phyloP scores from a whole-genome alignment of 1,284 basidiomycete species.

The Pterula multifida region DNA sequence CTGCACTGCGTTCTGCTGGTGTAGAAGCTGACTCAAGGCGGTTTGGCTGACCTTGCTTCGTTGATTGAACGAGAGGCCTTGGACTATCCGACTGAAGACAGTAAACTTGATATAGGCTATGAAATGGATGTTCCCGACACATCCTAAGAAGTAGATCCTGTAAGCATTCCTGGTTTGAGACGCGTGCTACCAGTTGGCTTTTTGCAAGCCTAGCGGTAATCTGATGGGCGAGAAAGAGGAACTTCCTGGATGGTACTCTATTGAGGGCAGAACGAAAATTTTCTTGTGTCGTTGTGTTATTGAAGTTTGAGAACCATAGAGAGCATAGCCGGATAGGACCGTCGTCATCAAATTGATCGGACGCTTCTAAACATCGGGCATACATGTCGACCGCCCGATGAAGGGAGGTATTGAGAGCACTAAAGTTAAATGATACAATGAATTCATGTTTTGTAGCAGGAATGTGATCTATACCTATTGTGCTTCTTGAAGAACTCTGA shows the following conservation, averaged over 20 bases:
- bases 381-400: slow-evolving; percentile 75
- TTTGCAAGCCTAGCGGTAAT: slow-evolving; percentile 75
- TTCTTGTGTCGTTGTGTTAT: slow-evolving; percentile 40
- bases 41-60: slow-evolving; percentile 27
- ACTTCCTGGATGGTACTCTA: slow-evolving; percentile 78
- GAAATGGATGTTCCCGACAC: slow-evolving; percentile 88
- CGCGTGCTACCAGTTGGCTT: slow-evolving; percentile 15
- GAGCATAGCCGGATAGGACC: slow-evolving; percentile 76
- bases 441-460: neutral
- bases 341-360: slow-evolving; percentile 68
- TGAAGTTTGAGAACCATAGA: slow-evolving; percentile 85
- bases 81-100: slow-evolving; percentile 30
- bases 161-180: slow-evolving; percentile 51
- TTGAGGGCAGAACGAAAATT: slow-evolving; percentile 39
- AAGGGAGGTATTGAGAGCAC: slow-evolving; percentile 56
- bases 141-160: slow-evolving; percentile 63
- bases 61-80: slow-evolving; percentile 8
- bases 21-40: slow-evolving; percentile 26
- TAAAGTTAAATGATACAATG: slow-evolving; percentile 27
- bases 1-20: slow-evolving; percentile 47
- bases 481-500: slow-evolving; percentile 40
- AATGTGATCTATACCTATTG: neutral
- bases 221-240: slow-evolving; percentile 86
- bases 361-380: slow-evolving; percentile 55
- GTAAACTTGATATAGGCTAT: slow-evolving; percentile 85